Evolutionary conservation across 83 land plant genomes (phyloP).

Genomic region (Diphasiastrum complanatum): DNA sequence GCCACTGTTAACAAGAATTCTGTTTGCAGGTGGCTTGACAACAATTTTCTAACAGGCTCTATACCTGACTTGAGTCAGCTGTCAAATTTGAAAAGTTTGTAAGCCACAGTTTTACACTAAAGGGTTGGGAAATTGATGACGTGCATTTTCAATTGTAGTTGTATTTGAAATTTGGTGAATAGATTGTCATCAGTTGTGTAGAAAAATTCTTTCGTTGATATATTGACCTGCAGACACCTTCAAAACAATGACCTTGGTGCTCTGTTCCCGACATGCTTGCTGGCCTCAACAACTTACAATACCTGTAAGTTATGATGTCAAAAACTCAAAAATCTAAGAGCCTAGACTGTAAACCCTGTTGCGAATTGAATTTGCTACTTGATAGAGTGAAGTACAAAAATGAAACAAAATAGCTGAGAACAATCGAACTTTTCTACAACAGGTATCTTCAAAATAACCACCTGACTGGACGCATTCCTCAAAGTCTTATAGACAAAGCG

Average conservation of each 20-base stretch:
- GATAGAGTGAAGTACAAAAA: not conserved
- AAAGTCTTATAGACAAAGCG: not conserved
- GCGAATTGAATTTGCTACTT: not conserved
- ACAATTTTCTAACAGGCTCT: slow-evolving; percentile 1
- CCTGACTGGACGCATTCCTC: slow-evolving; percentile 3
- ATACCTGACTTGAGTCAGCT: slow-evolving; percentile 5
- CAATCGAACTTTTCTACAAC: too few relatives aligned
- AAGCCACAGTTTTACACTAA: too few relatives aligned
- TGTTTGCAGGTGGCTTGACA: not conserved
- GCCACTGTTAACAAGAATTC: too few relatives aligned
- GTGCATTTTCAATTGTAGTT: too few relatives aligned
- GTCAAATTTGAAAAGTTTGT: not conserved
- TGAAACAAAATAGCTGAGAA: too few relatives aligned
- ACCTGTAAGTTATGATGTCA: not conserved
- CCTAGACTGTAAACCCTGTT: not conserved
- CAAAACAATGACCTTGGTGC: slow-evolving; percentile 2
- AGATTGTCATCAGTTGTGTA: not conserved
- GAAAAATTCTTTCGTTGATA: not conserved
- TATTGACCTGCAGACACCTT: not conserved
- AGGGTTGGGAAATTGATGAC: too few relatives aligned
- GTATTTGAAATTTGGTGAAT: not conserved
- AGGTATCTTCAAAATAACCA: slow-evolving; percentile 4
- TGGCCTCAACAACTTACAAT: not conserved
- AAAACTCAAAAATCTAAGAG: not conserved
- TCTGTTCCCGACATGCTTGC: slow-evolving; percentile 1